Conservation (phyloP, 2,329 filamentous ascomycete genomes). For the Simplicillium aogashimaense region DNA sequence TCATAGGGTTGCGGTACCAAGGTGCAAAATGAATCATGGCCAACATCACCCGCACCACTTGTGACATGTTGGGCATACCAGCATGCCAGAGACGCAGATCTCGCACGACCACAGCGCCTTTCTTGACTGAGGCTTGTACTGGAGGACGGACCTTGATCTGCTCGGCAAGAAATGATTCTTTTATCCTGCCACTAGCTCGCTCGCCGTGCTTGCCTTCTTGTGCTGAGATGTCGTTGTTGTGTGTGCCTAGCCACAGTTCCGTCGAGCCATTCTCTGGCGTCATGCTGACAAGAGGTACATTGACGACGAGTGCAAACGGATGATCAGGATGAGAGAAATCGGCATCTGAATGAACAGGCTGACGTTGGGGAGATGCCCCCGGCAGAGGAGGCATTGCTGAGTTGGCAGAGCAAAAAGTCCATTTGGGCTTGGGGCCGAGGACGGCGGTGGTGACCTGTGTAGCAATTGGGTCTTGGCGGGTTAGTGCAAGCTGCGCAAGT, state of each 20-base stretch:
- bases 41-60: slow-evolving; percentile 45
- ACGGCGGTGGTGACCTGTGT: slow-evolving; percentile 45
- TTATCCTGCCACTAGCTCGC: slow-evolving; percentile 40
- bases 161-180: slow-evolving; percentile 24
- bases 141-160: slow-evolving; percentile 28
- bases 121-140: slow-evolving; percentile 38
- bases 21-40: slow-evolving; percentile 49
- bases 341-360: slow-evolving; percentile 50
- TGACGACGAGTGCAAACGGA: slow-evolving; percentile 46
- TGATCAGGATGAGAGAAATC: slow-evolving; percentile 44
- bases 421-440: slow-evolving; percentile 43
- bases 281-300: slow-evolving; percentile 40
- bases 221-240: slow-evolving; percentile 23
- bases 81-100: slow-evolving; percentile 55
- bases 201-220: slow-evolving; percentile 42
- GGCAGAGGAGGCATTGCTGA: slow-evolving; percentile 41
- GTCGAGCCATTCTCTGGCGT: slow-evolving; percentile 43
- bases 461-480: slow-evolving; percentile 35
- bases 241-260: slow-evolving; percentile 50
- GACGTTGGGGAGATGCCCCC: slow-evolving; percentile 27
- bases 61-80: slow-evolving; percentile 47
- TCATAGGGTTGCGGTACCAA: slow-evolving; percentile 49
- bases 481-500: background rate
- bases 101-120: slow-evolving; percentile 46
- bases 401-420: slow-evolving; percentile 50